Evolutionary conservation across 2,329 filamentous ascomycete genomes (phyloP).

Genomic region (Talaromyces sp.): DNA sequence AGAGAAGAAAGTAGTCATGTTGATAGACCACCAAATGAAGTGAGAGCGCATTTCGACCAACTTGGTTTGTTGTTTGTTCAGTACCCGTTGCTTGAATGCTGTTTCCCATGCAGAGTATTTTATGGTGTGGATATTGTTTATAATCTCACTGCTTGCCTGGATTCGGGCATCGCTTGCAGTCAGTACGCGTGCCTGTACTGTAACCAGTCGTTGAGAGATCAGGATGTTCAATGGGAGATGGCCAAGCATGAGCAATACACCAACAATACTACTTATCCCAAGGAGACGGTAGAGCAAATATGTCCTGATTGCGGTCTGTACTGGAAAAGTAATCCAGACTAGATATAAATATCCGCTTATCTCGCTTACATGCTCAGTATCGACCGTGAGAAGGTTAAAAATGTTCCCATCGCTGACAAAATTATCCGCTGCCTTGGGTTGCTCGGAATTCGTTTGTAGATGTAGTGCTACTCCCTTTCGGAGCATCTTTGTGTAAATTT

Average conservation of each 20-base stretch:
- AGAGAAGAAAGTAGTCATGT: neutral
- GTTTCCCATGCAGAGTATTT: constrained; percentile 4
- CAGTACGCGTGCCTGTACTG: neutral
- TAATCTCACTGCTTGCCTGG: neutral
- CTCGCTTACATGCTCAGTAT: neutral
- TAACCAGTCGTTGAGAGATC: neutral
- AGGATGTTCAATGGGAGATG: neutral
- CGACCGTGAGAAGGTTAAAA: constrained; percentile 1
- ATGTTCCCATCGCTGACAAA: constrained; percentile 1
- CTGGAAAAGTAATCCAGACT: neutral
- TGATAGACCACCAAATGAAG: constrained; percentile 3
- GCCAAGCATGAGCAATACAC: neutral
- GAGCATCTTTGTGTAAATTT: constrained; percentile 1
- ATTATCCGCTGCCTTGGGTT: neutral
- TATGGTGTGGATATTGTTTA: neutral
- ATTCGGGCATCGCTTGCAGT: neutral
- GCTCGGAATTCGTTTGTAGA: neutral
- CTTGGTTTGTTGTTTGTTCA: neutral
- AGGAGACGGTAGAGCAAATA: neutral
- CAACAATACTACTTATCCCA: neutral
- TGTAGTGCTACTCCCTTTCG: neutral
- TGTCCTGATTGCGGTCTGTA: neutral
- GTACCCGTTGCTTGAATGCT: neutral
- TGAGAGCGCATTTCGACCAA: neutral
- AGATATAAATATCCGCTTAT: neutral